Base-by-base conservation (phyloP, 169 alveolate species). In the Haemoproteus tartakovskyi region DNA sequence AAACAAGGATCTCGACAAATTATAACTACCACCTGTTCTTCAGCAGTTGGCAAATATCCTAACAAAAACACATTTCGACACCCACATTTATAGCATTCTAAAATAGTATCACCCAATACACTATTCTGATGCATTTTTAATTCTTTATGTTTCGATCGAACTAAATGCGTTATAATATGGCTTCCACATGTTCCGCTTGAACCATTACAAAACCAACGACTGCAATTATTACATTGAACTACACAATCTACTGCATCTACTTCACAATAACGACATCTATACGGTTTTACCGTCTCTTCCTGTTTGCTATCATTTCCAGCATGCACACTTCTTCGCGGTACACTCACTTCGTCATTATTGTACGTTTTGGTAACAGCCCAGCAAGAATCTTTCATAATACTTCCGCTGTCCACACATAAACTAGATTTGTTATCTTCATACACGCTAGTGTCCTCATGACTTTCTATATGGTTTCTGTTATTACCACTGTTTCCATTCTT, bases 11-110 rank as follows among this genome's bases (percentile, higher is more conserved):
- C 91, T 54, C 95, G 57, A 37, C 93, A 88, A 0, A 88, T 79
- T n/a, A 88, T 51, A 29, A 90, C 86, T 11, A 87, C 91, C 2
- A 85, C 90, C 0, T 85, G 87, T 56, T 87, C 94, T 27, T 64
- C 54, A 1, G 88, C 74, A 1, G 94, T 82, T 0, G 95, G 90
- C 26, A 90, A 81, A 43, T 88, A 83, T 0, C 96, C 96, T 8
- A 92, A 81, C 21, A 88, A 24, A 45, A 92, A 92, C 16, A 92
- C 84, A 60, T 87, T 92, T 50, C 87, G 82, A 46, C 87, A 64
- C n/a, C 87, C 82, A 60, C 96, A 92, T 18, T 80, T 60, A 50
- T 86, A 92, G 67, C 96, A 92, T 60, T 92, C 95, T n/a, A 92
- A 70, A n/a, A 52, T 29, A 4, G 91, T 78, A 16, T 90, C 96